These are phyloP conservation scores for Diplodia mutila DNA, from an alignment of 2,329 filamentous ascomycete species.

Conservation along the genomic window DNA sequence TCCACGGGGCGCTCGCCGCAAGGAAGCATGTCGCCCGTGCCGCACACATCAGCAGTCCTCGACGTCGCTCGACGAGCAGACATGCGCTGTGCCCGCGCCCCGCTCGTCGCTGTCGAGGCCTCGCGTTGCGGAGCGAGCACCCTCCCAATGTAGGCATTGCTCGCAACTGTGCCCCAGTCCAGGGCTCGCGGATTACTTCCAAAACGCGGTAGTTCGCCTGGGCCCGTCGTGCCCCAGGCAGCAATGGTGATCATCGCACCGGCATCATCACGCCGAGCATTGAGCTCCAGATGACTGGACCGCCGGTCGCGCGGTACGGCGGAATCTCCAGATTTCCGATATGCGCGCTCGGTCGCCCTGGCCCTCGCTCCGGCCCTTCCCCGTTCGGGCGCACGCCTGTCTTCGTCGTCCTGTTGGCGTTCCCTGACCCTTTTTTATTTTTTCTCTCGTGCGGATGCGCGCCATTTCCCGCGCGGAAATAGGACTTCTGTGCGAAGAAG, in stretches of 20 bases:
- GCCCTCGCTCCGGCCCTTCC: neutral
- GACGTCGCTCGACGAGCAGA: neutral
- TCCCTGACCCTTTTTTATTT: neutral
- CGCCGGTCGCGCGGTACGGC: conserved; percentile 7
- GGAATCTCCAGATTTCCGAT: conserved; percentile 21
- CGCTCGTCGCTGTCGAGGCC: neutral
- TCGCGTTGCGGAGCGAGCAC: neutral
- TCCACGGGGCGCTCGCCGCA: conserved; percentile 13
- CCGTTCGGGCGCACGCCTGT: neutral
- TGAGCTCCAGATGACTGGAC: conserved; percentile 7
- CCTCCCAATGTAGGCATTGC: neutral
- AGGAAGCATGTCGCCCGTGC: conserved; percentile 13
- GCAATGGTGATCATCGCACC: conserved; percentile 17
- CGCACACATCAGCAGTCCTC: conserved; percentile 1
- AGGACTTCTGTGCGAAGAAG: conserved; percentile 1
- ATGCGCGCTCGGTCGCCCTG: neutral
- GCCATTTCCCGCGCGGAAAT: neutral
- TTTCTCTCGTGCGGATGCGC: conserved; percentile 1
- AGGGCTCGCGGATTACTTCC: conserved; percentile 15
- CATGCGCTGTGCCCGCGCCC: neutral
- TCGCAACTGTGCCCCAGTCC: neutral
- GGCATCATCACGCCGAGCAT: conserved; percentile 17
- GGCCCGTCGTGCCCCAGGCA: conserved; percentile 19
- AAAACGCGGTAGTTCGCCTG: conserved; percentile 4
- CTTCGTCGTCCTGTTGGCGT: neutral